phyloP scores from a whole-genome alignment of 2,329 filamentous ascomycete species.

The Fusarium multiceps region DNA sequence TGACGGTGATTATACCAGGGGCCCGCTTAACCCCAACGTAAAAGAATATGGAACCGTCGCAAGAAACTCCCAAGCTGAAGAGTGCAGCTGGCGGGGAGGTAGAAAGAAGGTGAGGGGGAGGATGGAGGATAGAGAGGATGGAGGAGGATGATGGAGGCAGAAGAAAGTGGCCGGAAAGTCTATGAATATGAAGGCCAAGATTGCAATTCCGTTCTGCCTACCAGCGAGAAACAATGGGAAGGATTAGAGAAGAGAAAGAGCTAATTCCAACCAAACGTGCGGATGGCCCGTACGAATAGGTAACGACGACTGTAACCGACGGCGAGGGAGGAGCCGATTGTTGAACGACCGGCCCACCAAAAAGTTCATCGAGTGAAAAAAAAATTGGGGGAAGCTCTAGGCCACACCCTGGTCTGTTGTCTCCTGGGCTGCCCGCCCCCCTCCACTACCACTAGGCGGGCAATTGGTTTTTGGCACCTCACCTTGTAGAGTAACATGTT shows the following conservation, averaged over 20 bases:
- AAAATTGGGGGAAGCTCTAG: slow-evolving; percentile 51
- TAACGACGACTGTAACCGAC: slow-evolving; percentile 47
- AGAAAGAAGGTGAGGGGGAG: slow-evolving; percentile 26
- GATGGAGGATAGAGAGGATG: slow-evolving; percentile 12
- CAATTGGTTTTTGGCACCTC: slow-evolving; percentile 9
- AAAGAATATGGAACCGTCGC: slow-evolving; percentile 42
- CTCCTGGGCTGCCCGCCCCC: slow-evolving; percentile 14
- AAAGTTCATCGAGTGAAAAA: slow-evolving; percentile 48
- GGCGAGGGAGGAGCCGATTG: slow-evolving; percentile 49
- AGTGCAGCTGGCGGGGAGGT: slow-evolving; percentile 43
- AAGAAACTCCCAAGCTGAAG: slow-evolving; percentile 43
- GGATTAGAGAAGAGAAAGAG: slow-evolving; percentile 26
- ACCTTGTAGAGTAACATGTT: slow-evolving; percentile 19
- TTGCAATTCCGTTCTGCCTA: slow-evolving; percentile 42
- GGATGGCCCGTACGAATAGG: slow-evolving; percentile 43
- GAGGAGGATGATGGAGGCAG: slow-evolving; percentile 40
- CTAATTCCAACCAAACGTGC: slow-evolving; percentile 33
- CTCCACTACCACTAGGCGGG: background rate
- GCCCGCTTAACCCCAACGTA: slow-evolving; percentile 45
- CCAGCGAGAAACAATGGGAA: slow-evolving; percentile 43
- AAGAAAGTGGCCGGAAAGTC: slow-evolving; percentile 40
- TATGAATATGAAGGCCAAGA: slow-evolving; percentile 44
- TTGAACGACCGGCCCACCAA: slow-evolving; percentile 53
- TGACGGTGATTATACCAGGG: slow-evolving; percentile 41
- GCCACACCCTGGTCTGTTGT: slow-evolving; percentile 39